Base-by-base conservation (phyloP, 106 monocot species). In the Triglochin maritima region DNA sequence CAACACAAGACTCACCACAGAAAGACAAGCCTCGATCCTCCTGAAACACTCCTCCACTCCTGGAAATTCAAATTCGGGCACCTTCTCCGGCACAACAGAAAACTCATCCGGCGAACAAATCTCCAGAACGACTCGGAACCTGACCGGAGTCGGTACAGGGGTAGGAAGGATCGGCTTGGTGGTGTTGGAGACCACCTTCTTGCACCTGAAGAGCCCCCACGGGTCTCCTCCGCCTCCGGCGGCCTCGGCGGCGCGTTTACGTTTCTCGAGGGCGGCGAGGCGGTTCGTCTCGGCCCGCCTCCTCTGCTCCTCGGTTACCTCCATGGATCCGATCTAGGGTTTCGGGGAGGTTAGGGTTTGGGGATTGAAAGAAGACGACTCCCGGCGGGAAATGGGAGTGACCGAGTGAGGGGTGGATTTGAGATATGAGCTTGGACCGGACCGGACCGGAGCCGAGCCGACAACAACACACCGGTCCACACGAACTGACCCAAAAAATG, bases 241-340 rank as follows among this genome's bases (percentile, higher is more conserved):
- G 16, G n/a, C 11, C 56, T 64, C 56, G 16, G 7, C 56, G 5
- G 54, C 57, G 64, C 88, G 85, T 71, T 77, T 85, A 67, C 88
- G 72, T 80, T 84, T 98, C 80, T 99, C 86, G 56, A 99, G 78
- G 10, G 98, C 98, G 10, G 91, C 88, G n/a, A 91, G 80, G 57
- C 91, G 81, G 88, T 98, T 98, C 4, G 86, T 81, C 69, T 98
- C 96, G 59, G 86, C 79, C 54, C 91, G 74, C 64, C 68, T 73
- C 51, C 82, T 78, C 84, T 92, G 98, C 73, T 99, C 98, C 62
- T 99, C 98, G 9, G 92, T 92, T 74, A 92, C 72, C 78, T 89
- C 84, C 91, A 92, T 91, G 46, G 56, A 67, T 10, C 3, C 0
- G 42, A 57, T 57, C 56, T 13, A 57, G 13, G 29, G 9, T 6